Conservation (phyloP, 345 rosid genomes). For the Euphorbia lathyris region DNA sequence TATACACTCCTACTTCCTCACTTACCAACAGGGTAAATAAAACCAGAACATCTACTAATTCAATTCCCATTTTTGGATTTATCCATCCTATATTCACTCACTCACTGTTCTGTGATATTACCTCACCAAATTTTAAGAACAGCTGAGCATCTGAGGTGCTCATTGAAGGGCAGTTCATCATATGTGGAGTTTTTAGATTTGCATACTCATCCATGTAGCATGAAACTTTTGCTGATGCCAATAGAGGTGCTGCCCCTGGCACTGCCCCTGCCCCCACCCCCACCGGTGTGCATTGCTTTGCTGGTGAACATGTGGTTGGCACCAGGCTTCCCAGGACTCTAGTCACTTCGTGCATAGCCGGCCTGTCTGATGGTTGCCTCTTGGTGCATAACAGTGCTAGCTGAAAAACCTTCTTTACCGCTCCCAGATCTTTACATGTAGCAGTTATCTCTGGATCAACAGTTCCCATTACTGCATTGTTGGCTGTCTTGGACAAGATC, state of each 20-base stretch:
- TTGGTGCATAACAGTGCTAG: constrained; percentile 82
- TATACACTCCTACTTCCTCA: constrained; percentile 7
- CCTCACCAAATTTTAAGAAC: constrained; percentile 87
- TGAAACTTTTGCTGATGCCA: constrained; percentile 39
- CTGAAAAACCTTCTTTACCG: constrained; percentile 84
- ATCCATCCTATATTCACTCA: too few relatives aligned
- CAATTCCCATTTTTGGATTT: not conserved
- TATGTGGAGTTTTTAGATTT: constrained; percentile 75
- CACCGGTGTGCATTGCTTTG: constrained; percentile 41
- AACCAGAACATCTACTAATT: not conserved
- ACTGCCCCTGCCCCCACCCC: constrained; percentile 5
- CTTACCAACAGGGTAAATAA: not conserved
- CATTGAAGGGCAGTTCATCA: constrained; percentile 81
- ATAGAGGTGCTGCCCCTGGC: constrained; percentile 14
- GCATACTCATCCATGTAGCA: constrained; percentile 86
- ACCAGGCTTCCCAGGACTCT: constrained; percentile 69
- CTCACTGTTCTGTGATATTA: constrained; percentile 75
- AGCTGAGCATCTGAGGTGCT: constrained; percentile 95
- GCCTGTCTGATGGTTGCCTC: constrained; percentile 74
- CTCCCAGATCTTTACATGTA: constrained; percentile 74
- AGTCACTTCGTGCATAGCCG: constrained; percentile 88
- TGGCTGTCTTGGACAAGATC: constrained; percentile 83
- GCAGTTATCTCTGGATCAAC: constrained; percentile 70
- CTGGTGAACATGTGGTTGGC: constrained; percentile 33
- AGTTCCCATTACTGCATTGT: constrained; percentile 82